Conservation (phyloP, 2,329 filamentous ascomycete species). For the Pseudogymnoascus destructans region DNA sequence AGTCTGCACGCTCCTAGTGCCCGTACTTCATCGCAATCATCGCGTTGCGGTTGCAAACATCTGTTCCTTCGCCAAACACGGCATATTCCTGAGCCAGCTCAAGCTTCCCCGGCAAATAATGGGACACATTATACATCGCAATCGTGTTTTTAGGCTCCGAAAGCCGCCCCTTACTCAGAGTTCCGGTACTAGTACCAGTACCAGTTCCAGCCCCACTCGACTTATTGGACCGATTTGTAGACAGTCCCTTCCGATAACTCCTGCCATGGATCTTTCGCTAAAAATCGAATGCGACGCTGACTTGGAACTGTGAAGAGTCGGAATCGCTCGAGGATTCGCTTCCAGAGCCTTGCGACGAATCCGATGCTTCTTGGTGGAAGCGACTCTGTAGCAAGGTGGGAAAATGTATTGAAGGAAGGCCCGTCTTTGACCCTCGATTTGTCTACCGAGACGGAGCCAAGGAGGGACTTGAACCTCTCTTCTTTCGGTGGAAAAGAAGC, state of each 20-base stretch:
- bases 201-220: slow-evolving; percentile 37
- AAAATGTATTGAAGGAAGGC: slow-evolving; percentile 50
- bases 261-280: slow-evolving; percentile 20
- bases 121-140: slow-evolving; percentile 56
- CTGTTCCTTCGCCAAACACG: slow-evolving; percentile 70
- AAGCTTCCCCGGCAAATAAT: slow-evolving; percentile 62
- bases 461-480: slow-evolving; percentile 36
- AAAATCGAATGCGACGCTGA: slow-evolving; percentile 18
- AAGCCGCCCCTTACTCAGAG: slow-evolving; percentile 18
- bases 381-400: slow-evolving; percentile 38
- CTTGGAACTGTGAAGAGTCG: slow-evolving; percentile 24
- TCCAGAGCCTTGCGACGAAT: slow-evolving; percentile 25
- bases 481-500: slow-evolving; percentile 59
- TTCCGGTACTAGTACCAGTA: slow-evolving; percentile 33
- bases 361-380: slow-evolving; percentile 33
- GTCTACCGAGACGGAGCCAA: slow-evolving; percentile 33
- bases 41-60: slow-evolving; percentile 76
- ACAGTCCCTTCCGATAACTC: slow-evolving; percentile 19
- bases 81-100: slow-evolving; percentile 67
- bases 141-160: slow-evolving; percentile 52
- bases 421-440: slow-evolving; percentile 34
- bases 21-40: slow-evolving; percentile 59
- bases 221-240: slow-evolving; percentile 24
- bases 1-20: slow-evolving; percentile 57
- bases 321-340: slow-evolving; percentile 25